Conservation (phyloP, 768 basidiomycete species). For the Candolleomyces eurysporus region DNA sequence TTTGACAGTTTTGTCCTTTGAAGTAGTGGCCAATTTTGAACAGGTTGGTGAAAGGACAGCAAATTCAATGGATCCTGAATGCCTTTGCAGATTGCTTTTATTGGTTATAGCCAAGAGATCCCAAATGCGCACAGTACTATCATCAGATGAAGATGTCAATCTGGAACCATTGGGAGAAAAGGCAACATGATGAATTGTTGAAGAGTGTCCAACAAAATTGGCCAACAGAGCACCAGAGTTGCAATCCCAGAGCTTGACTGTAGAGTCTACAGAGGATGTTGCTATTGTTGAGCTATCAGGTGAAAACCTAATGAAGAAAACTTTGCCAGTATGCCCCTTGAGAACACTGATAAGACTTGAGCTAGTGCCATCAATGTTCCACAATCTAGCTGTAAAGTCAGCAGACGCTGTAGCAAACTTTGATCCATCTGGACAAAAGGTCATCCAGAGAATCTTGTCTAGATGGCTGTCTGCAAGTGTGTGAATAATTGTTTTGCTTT, state of each 20-base stretch:
- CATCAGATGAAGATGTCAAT: neutral
- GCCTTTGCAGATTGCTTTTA: neutral
- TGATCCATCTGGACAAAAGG: neutral
- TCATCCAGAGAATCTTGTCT: neutral
- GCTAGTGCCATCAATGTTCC: neutral
- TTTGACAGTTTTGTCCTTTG: too few species aligned
- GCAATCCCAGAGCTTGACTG: neutral
- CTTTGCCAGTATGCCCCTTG: neutral
- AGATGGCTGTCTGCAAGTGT: neutral
- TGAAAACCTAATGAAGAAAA: neutral
- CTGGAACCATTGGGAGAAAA: neutral
- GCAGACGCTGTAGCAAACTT: neutral
- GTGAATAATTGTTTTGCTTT: neutral
- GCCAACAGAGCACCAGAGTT: neutral
- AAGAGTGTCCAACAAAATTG: neutral
- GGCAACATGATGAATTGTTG: neutral
- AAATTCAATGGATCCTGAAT: neutral
- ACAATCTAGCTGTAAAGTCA: neutral
- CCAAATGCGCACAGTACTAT: neutral
- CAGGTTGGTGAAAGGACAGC: neutral
- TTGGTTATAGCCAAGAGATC: neutral
- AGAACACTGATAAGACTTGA: neutral
- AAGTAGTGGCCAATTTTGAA: neutral
- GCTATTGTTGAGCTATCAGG: neutral
- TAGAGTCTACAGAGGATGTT: neutral